phyloP scores from a whole-genome alignment of 108 stramenopile species.

The Conticribra weissflogii region DNA sequence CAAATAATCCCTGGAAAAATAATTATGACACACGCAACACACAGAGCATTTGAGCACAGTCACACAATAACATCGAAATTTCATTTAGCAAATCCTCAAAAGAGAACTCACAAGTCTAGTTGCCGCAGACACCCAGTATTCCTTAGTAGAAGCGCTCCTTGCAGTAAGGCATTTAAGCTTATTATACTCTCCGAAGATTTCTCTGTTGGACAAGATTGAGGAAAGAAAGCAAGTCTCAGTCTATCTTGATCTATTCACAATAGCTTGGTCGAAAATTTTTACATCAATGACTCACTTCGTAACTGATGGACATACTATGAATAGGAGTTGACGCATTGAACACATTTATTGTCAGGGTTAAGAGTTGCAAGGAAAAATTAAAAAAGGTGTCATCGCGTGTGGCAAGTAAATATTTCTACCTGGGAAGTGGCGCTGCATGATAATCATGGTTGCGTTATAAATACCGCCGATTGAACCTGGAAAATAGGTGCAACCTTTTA shows the following conservation, averaged over 20 bases:
- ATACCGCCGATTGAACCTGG: slow-evolving; percentile 40
- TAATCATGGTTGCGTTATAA: slow-evolving; percentile 54
- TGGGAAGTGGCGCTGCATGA: slow-evolving; percentile 51
- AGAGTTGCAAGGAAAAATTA: too few species aligned
- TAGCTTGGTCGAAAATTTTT: too few species aligned
- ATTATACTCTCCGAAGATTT: slow-evolving; percentile 28
- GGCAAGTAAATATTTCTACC: too few species aligned
- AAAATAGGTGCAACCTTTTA: slow-evolving; percentile 48
- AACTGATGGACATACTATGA: slow-evolving; percentile 60
- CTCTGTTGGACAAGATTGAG: slow-evolving; percentile 1
- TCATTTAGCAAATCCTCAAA: not conserved
- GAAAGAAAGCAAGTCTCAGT: not conserved
- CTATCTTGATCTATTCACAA: too few species aligned
- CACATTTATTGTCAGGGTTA: too few species aligned
- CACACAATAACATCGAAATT: not conserved
- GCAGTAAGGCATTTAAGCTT: slow-evolving; percentile 44
- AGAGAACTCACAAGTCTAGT: slow-evolving; percentile 35
- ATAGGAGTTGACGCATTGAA: too few species aligned
- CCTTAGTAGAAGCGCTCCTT: slow-evolving; percentile 47
- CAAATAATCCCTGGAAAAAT: slow-evolving; percentile 26
- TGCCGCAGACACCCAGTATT: slow-evolving; percentile 48
- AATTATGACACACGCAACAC: not conserved
- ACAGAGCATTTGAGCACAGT: not conserved
- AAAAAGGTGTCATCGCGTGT: too few species aligned
- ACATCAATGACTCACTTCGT: slow-evolving; percentile 63